Conservation (phyloP, 2,329 filamentous ascomycete genomes). For the Periglandula ipomoeae region DNA sequence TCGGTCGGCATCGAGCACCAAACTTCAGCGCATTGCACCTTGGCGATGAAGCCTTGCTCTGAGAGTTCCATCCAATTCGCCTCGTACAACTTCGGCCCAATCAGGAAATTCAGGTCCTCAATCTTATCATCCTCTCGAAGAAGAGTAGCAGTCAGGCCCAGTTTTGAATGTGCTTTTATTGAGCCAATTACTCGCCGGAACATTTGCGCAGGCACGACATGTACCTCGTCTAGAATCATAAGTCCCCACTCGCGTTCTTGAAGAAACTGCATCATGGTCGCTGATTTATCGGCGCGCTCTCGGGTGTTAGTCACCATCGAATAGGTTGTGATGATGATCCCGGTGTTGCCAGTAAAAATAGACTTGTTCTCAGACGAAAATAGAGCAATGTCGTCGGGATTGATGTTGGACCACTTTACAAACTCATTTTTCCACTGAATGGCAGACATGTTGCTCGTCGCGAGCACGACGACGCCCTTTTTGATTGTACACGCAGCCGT, state of each 20-base stretch:
- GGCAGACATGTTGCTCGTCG: conserved; percentile 95
- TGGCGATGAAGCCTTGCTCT: conserved; percentile 91
- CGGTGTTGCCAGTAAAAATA: conserved; percentile 76
- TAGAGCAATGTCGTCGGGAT: conserved; percentile 83
- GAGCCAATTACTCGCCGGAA: conserved; percentile 89
- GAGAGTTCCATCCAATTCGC: conserved; percentile 99
- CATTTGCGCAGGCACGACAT: conserved; percentile 94
- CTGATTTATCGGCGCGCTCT: conserved; percentile 83
- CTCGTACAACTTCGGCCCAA: conserved; percentile 94
- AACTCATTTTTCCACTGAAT: conserved; percentile 97
- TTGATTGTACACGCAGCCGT: conserved; percentile 97
- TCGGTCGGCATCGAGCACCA: conserved; percentile 99
- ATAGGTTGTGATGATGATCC: conserved; percentile 95
- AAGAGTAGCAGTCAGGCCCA: conserved; percentile 87
- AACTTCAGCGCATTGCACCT: conserved; percentile 95
- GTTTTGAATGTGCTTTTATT: conserved; percentile 91
- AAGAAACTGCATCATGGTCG: conserved; percentile 95
- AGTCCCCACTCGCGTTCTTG: conserved; percentile 87
- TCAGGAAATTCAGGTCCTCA: conserved; percentile 91
- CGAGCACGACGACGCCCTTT: conserved; percentile 90
- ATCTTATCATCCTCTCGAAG: conserved; percentile 98
- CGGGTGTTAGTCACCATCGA: conserved; percentile 96
- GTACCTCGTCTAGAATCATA: conserved; percentile 94
- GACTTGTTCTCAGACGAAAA: conserved; percentile 87
- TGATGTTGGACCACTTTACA: conserved; percentile 93